These are phyloP conservation scores for Colletotrichum abscissum DNA, from an alignment of 2,329 filamentous ascomycete species.

Conservation along the genomic window DNA sequence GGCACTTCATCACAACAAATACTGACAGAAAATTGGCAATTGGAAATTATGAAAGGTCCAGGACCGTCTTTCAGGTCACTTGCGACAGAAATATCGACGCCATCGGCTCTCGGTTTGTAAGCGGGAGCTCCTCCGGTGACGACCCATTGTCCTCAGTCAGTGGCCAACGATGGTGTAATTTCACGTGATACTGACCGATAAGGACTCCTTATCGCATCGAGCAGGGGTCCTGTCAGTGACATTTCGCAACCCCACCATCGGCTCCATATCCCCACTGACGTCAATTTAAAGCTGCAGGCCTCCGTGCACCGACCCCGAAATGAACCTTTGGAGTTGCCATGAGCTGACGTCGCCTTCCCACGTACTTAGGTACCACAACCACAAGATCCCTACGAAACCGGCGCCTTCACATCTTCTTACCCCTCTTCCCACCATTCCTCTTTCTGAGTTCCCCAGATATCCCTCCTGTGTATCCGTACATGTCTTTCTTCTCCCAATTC, in stretches of 20 bases:
- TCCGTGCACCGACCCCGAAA: slow-evolving; percentile 18
- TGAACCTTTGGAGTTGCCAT: background rate
- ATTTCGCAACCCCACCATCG: background rate
- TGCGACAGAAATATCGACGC: background rate
- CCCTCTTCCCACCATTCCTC: background rate
- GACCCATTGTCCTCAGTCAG: slow-evolving; percentile 19
- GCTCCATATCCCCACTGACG: slow-evolving; percentile 23
- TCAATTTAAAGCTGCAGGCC: slow-evolving; percentile 28
- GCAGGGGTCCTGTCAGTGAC: background rate
- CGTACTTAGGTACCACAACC: background rate
- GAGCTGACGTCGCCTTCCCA: slow-evolving; percentile 28
- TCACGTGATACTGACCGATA: slow-evolving; percentile 33
- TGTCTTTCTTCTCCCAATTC: slow-evolving; percentile 15
- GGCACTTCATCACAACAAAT: slow-evolving; percentile 32
- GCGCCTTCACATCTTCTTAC: background rate
- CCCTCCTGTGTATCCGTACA: background rate
- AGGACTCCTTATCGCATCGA: background rate
- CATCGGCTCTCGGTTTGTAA: slow-evolving; percentile 26
- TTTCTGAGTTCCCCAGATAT: background rate
- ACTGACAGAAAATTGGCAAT: background rate
- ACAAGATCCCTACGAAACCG: background rate
- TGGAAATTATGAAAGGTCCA: background rate
- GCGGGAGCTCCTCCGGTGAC: slow-evolving; percentile 16
- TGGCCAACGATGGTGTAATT: slow-evolving; percentile 30
- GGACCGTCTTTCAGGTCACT: background rate